Percentiles rank a stretch among this genome's conserved stretches.
Evolutionary conservation across 139 green algal genomes (phyloP).

Genomic region (Picochlorum sp.): DNA sequence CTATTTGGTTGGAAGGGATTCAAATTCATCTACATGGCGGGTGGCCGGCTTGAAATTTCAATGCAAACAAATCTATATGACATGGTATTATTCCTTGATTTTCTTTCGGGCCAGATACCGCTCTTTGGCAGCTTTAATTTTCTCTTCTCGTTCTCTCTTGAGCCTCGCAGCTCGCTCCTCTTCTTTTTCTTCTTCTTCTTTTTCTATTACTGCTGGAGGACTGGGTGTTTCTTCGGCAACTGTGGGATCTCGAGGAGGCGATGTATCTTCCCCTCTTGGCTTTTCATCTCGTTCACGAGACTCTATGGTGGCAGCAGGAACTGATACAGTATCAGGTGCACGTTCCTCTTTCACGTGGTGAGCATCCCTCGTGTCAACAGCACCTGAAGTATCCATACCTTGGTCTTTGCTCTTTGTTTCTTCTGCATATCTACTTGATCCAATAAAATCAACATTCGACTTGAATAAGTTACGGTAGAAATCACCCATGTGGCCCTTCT

Average conservation of each 20-base stretch:
- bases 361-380: background rate
- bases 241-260: too few species aligned
- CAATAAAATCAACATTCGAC: conserved; percentile 64
- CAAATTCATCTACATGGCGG: too few species aligned
- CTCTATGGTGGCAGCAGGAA: background rate
- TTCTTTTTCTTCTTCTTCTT: background rate
- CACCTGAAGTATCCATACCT: background rate
- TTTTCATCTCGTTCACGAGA: background rate
- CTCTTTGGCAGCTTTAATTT: conserved; percentile 57
- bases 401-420: background rate
- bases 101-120: conserved; percentile 70
- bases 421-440: background rate
- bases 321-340: background rate
- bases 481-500: conserved; percentile 76
- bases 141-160: conserved; percentile 48
- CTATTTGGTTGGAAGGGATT: too few species aligned
- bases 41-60: too few species aligned
- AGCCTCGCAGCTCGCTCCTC: background rate
- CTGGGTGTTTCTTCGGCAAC: background rate
- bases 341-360: background rate
- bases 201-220: background rate
- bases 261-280: too few species aligned
- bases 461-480: conserved; percentile 84
- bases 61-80: too few species aligned
- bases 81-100: conserved; percentile 1